Evolutionary conservation across 257 asterid genomes (phyloP).

Genomic region (Solanum stenotomum): DNA sequence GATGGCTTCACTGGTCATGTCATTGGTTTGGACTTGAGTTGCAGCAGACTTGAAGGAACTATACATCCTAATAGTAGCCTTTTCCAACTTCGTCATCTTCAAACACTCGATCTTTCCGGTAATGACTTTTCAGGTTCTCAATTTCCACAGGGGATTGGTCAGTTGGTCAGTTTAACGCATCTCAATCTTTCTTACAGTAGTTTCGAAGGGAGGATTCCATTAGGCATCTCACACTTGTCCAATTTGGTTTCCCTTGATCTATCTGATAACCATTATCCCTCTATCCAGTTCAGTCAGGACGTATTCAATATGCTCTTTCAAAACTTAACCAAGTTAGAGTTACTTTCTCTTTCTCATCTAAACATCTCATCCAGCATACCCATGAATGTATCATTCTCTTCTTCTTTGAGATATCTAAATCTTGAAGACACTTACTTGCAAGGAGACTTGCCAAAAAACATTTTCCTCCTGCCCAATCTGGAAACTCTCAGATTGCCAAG

Average conservation of each 20-base stretch:
- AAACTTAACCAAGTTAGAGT: background rate
- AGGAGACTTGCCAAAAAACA: background rate
- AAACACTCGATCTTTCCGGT: background rate
- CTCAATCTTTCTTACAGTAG: accelerated
- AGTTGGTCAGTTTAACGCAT: no score
- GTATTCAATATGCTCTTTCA: background rate
- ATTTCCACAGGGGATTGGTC: no score
- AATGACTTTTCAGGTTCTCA: no score
- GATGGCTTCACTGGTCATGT: background rate
- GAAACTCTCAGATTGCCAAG: background rate
- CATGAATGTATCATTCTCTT: background rate
- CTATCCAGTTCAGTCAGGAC: accelerated
- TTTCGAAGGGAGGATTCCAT: accelerated
- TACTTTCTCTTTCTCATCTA: background rate
- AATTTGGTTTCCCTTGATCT: background rate
- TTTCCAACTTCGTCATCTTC: background rate
- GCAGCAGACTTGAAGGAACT: background rate
- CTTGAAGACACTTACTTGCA: accelerated
- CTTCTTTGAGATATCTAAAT: background rate
- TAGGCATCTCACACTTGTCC: background rate
- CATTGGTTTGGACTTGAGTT: background rate
- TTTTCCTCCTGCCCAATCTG: background rate
- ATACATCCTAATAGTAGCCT: background rate
- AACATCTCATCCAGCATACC: background rate
- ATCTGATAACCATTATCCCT: accelerated